A percentile compares a stretch with the other conserved stretches of the same genome.
These are phyloP conservation scores for Xylariaceae sp. DNA, from an alignment of 2,329 filamentous ascomycete genomes.

Conservation along the genomic window DNA sequence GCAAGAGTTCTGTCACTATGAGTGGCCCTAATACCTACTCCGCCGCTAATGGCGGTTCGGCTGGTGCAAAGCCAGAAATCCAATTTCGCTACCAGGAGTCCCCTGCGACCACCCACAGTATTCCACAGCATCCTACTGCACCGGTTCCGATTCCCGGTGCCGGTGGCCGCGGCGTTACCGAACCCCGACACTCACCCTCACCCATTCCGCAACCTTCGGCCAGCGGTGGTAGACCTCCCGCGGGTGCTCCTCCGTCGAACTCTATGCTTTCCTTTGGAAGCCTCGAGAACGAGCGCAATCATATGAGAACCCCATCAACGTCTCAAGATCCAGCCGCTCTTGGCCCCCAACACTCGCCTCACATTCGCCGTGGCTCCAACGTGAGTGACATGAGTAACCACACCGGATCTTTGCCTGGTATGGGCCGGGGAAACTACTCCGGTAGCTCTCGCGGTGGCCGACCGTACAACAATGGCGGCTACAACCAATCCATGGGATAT, in stretches of 20 bases:
- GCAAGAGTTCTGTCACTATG: constrained; percentile 90
- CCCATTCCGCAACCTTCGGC: constrained; percentile 86
- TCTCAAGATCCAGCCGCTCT: constrained; percentile 57
- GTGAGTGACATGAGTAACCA: constrained; percentile 67
- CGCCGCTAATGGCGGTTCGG: constrained; percentile 65
- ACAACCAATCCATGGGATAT: constrained; percentile 43
- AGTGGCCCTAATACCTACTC: constrained; percentile 71
- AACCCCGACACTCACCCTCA: constrained; percentile 82
- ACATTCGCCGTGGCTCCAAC: constrained; percentile 80
- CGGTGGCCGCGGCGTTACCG: constrained; percentile 68
- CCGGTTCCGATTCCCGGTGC: constrained; percentile 57
- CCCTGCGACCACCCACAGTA: constrained; percentile 61
- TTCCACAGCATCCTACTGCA: constrained; percentile 53
- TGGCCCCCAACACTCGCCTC: constrained; percentile 59
- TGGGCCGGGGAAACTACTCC: constrained; percentile 52
- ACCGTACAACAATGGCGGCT: constrained; percentile 46
- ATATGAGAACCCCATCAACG: constrained; percentile 62
- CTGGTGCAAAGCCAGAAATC: constrained; percentile 56
- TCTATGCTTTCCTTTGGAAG: constrained; percentile 75
- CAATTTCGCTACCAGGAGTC: constrained; percentile 79
- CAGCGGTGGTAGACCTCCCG: constrained; percentile 80
- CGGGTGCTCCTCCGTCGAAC: constrained; percentile 59
- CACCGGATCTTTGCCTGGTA: constrained; percentile 44
- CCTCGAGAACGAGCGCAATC: constrained; percentile 64
- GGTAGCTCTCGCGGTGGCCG: constrained; percentile 47